Evolutionary conservation across 169 alveolate genomes (phyloP), one percentile per base, ranked within the genome.

Genomic region (Cryptosporidium sp.): DNA sequence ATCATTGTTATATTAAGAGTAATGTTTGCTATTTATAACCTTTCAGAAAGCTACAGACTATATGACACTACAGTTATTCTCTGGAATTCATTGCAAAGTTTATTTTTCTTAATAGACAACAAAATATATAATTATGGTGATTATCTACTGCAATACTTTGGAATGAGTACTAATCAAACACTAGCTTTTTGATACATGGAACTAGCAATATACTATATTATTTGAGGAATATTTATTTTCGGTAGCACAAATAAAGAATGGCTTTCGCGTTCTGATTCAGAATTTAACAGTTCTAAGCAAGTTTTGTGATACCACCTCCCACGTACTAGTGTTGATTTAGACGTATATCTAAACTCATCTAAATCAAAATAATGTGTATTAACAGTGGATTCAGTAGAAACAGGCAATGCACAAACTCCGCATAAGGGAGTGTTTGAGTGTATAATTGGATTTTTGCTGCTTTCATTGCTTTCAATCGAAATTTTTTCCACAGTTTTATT

Each of bases 221-320:
- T 58, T n/a, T 12, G 42, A 31, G 89, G 89, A 8, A 80, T 51
- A 33, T 45, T 60, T 18, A 62, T 29, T 62, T 80, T 37, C 2
- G 89, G 89, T 3, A 80, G 68, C 7, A 80, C 89, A 62, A 80
- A 65, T 21, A 65, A 44, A 61, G 89, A 80, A 80, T 80, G 73
- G 35, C 18, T 23, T 10, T 80, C 89, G n/a, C 68, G 69, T 14
- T 80, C 89, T 44, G 75, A 62, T 26, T 80, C 80, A 23, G 89
- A 80, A 67, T 65, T 65, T 26, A 60, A 44, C 21, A 80, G 68
- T 51, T 80, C 68, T 14, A 80, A 23, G 44, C 89, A 80, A 31
- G 75, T 61, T 80, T 65, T n/a, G 35, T 80, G 89, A 65, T 80
- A 80, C 89, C 89, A 80, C 65, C 89, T 80, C 14, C 89, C 89